Evolutionary conservation across 2,329 filamentous ascomycete species (phyloP), one percentile per base, ranked within the genome.

Genomic region (Leptographium wingfieldii): DNA sequence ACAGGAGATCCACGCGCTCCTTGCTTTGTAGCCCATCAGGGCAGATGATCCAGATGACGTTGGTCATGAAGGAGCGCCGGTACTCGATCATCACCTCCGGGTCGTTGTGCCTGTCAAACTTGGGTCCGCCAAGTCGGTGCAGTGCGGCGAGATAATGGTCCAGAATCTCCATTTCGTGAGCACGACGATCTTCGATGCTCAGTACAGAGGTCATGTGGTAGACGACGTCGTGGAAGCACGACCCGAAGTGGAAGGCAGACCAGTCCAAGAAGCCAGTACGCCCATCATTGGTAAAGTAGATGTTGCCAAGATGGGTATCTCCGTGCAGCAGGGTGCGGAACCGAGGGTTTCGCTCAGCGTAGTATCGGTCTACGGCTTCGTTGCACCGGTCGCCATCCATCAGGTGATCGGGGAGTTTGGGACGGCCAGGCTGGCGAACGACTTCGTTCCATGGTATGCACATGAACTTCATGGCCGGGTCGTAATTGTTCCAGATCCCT

Each of bases 251-350:
- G 22, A 72, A 67, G 57, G 67, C 67, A 60, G 72, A 70, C 68
- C 69, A 73, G 64, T 73, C 72, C 27, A 73, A 65, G 64, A 73
- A 73, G 19, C 68, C 66, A 40, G 69, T 69, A 3, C 62, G 67
- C 11, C 64, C 64, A 9, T 66, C 65, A 25, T 59, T 57, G 19
- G 59, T 38, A 11, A 72, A 60, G 62, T 69, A 72, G 5, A 69
- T 70, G 65, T 73, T 73, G 29, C 69, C 70, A 25, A 66, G 66
- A 60, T 73, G 71, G 7, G 70, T 60, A 59, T 73, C 71, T 53
- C 70, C 71, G 56, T 73, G 71, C 14, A 72, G 31, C 10, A 57
- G 56, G 0, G 56, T 57, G 29, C 56, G 56, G 43, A 57, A 57
- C 5, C 56, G 56, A 7, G 56, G 43, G 27, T 57, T 57, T 46